phyloP scores from a whole-genome alignment of 768 basidiomycete genomes.

The Hygrocybe punicea region DNA sequence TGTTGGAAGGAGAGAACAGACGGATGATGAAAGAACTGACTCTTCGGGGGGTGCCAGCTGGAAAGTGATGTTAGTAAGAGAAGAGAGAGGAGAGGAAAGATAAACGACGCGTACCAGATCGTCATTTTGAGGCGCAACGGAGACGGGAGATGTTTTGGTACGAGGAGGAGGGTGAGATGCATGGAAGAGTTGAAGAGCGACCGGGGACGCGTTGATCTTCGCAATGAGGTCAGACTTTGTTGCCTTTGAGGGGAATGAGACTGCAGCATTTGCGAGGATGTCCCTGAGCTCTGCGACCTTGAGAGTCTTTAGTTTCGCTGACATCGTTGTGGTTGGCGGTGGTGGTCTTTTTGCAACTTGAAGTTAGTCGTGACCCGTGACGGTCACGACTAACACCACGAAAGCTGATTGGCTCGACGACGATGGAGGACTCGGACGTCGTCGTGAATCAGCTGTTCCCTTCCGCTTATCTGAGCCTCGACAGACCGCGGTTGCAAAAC shows the following conservation, averaged over 20 bases:
- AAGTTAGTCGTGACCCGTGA: conserved; percentile 5
- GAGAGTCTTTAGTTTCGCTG: conserved; percentile 49
- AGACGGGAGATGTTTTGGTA: conserved; percentile 23
- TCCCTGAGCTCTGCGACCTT: conserved; percentile 69
- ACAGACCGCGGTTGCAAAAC: neutral
- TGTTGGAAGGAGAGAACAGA: neutral
- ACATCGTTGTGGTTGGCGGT: too few species aligned
- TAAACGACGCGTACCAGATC: conserved; percentile 24
- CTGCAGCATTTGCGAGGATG: conserved; percentile 52
- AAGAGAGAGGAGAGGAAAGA: conserved; percentile 3
- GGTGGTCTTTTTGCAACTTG: conserved; percentile 23
- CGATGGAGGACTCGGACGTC: neutral
- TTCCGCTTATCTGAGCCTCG: neutral
- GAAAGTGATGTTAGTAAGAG: neutral
- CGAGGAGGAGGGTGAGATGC: conserved; percentile 27
- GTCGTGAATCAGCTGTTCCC: neutral
- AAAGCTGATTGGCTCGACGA: neutral
- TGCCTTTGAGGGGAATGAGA: conserved; percentile 50
- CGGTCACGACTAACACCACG: neutral
- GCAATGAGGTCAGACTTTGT: conserved; percentile 68
- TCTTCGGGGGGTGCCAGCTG: conserved; percentile 36
- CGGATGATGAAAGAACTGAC: conserved; percentile 15
- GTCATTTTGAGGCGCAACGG: conserved; percentile 16
- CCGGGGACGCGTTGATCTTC: conserved; percentile 51
- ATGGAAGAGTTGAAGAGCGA: conserved; percentile 52